These are phyloP conservation scores for Scutellaria minor DNA, from an alignment of 257 asterid genomes.

Conservation along the genomic window DNA sequence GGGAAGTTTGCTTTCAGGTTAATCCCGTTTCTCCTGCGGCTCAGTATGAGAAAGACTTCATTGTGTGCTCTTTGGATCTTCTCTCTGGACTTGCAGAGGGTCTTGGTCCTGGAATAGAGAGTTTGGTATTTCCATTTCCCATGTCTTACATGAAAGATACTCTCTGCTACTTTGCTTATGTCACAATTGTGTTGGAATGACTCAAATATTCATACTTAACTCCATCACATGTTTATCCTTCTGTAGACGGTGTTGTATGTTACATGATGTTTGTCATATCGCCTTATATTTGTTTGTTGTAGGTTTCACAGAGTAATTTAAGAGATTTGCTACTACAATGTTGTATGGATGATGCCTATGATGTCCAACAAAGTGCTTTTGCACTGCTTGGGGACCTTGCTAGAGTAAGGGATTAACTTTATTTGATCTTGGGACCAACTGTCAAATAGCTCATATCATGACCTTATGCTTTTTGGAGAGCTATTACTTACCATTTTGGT, in stretches of 20 bases:
- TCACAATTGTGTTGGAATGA: background rate
- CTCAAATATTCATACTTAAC: slow-evolving; percentile 11
- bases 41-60: slow-evolving; percentile 90
- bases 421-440: slow-evolving; percentile 3
- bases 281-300: slow-evolving; percentile 29
- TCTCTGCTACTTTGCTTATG: slow-evolving; percentile 18
- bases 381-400: slow-evolving; percentile 99
- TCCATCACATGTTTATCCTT: slow-evolving; percentile 25
- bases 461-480: background rate
- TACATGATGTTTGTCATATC: background rate
- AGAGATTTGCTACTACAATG: slow-evolving; percentile 95
- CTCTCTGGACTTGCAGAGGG: slow-evolving; percentile 98
- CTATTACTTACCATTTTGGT: background rate
- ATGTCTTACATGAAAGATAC: slow-evolving; percentile 10
- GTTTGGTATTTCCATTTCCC: slow-evolving; percentile 70
- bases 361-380: slow-evolving; percentile 96
- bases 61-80: slow-evolving; percentile 96
- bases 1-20: slow-evolving; percentile 56
- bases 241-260: slow-evolving; percentile 13
- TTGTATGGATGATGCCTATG: slow-evolving; percentile 92
- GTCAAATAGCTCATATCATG: background rate
- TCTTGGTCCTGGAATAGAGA: slow-evolving; percentile 94
- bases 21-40: slow-evolving; percentile 83
- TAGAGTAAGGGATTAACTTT: slow-evolving; percentile 59
- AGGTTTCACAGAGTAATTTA: slow-evolving; percentile 89